Conservation (phyloP, 208 protist genomes). For the Trypanosoma theileri region DNA sequence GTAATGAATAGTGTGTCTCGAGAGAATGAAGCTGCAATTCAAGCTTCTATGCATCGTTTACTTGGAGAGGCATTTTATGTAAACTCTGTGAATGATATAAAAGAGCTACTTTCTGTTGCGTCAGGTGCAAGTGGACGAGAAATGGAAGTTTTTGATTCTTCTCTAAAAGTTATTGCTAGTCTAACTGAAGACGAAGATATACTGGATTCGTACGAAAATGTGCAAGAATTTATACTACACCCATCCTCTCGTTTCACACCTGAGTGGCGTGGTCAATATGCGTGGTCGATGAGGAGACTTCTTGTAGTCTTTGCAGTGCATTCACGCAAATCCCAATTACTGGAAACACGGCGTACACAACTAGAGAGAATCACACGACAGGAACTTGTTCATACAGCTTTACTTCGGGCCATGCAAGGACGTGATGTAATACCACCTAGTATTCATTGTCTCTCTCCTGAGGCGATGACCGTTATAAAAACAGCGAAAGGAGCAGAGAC, state of each 20-base stretch:
- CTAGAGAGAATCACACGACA: constrained; percentile 13
- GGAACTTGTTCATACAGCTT: constrained; percentile 26
- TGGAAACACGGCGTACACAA: constrained; percentile 5
- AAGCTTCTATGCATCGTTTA: constrained; percentile 19
- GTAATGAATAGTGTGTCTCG: neutral
- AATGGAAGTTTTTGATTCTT: constrained; percentile 2
- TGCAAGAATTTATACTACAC: constrained; percentile 7
- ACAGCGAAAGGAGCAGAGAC: neutral
- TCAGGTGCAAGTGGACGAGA: constrained; percentile 7
- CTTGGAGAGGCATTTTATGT: constrained; percentile 28
- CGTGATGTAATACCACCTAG: constrained; percentile 2
- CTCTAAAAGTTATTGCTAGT: neutral
- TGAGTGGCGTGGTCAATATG: constrained; percentile 15
- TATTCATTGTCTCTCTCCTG: neutral
- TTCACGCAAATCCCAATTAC: neutral
- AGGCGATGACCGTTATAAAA: neutral
- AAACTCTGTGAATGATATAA: constrained; percentile 9
- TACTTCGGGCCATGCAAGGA: constrained; percentile 25
- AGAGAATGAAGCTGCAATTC: constrained; percentile 15
- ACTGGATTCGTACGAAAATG: constrained; percentile 12
- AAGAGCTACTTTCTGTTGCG: constrained; percentile 8
- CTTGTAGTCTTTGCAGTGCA: constrained; percentile 11
- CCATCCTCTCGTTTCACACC: neutral
- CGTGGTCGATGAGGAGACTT: constrained; percentile 15
- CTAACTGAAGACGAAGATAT: constrained; percentile 12